Evolutionary conservation across 2,329 filamentous ascomycete genomes (phyloP), one percentile per base, ranked within the genome.

Genomic region (Colletotrichum sansevieriae): DNA sequence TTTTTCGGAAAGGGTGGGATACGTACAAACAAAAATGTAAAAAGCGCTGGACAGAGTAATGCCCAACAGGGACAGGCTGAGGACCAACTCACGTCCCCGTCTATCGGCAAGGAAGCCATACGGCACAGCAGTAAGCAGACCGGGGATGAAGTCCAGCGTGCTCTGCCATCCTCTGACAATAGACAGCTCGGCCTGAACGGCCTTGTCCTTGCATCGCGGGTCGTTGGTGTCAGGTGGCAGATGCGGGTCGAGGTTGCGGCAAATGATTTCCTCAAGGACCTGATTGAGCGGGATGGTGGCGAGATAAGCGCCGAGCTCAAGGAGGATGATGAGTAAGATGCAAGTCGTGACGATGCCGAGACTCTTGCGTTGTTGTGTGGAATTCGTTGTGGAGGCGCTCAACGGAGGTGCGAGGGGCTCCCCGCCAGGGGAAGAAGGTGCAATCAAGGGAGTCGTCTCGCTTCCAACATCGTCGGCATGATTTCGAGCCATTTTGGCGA

Each of bases 301-400:
- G 39, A 43, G 39, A 12, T 43, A 43, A 43, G 39, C 39, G 39
- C 39, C 39, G 39, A 43, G 39, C 39, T 43, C 39, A 43, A 43
- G 4, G 39, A 43, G 39, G 3, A 78, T 83, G 74, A 76, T 85
- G 0, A 76, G 76, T n/a, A 78, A 81, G 3, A 83, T 85, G 76
- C 83, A 83, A 68, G 78, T 80, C 29, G 76, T 84, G 22, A 84
- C 84, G 72, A 83, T 84, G 77, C 76, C 80, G 12, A 81, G 81
- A 0, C 71, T 80, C 0, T 58, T 73, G 0, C 56, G 65, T 1
- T 29, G 64, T 74, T 1, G 72, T 79, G 35, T 71, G 71, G 1
- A 69, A 63, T 1, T 73, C 74, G 0, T 73, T 80, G 6, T 71
- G 75, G 20, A 66, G 70, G 3, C 62, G 78, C 51, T 29, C 25